Base-by-base conservation (phyloP, 192 early-diverging fungal species). In the Linnemannia exigua region DNA sequence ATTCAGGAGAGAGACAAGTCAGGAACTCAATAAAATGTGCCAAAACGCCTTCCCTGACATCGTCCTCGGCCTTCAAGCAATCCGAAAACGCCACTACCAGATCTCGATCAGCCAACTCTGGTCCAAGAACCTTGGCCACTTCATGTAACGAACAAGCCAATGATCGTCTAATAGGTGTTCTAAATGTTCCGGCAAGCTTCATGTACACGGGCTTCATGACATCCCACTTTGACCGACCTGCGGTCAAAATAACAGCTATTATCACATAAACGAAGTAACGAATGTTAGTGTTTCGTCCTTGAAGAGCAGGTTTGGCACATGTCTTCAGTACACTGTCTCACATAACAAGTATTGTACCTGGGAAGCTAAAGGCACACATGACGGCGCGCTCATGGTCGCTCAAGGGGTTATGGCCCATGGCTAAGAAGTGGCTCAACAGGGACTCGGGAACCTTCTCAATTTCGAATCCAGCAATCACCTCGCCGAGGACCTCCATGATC, bases 41-140 rank as follows among this genome's bases (percentile, higher is more conserved):
- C 79, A 96, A 70, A 12, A 94, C 92, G 4, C 91, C 95, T 81
- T 94, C 92, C 72, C 94, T 94, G 70, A 96, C 92, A 51, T 95
- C 93, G 44, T 92, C 92, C 52, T 89, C 70, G 28, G 91, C 92
- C 74, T 81, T 82, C 15, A 92, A 73, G 67, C 90, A 93, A 14
- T 87, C 78, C 22, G 91, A 87, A 84, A 93, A 93, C 15, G 91
- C 90, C 50, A 87, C 73, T 0, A 90, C 87, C n/a, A 93, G 58
- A 76, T 92, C 91, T 5, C 88, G 85, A 72, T 92, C 90, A 0
- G 92, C 90, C 36, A 89, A 75, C 25, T 90, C 88, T 3, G 92
- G 87, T 31, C 92, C 92, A 37, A 93, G 83, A 17, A 93, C 89
- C 33, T 78, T 78, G 3, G 92, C 91, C 28, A 93, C 88, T 73